Percentiles rank a stretch among this genome's conserved stretches.
phyloP scores from a whole-genome alignment of 305 asterid genomes.

The Solanum chacoense region DNA sequence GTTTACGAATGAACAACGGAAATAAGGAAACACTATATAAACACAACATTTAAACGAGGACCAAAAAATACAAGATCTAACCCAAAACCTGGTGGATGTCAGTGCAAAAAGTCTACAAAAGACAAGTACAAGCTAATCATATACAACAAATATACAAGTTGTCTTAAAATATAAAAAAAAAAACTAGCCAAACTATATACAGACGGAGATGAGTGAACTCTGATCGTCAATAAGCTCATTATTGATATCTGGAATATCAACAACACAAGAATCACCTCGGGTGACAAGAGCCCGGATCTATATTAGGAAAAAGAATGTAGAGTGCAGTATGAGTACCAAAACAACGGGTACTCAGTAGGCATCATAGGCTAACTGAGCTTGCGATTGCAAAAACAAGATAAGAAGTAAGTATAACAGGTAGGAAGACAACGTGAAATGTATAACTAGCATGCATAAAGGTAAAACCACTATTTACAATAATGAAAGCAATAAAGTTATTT shows the following conservation, averaged over 20 bases:
- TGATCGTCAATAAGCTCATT: neutral
- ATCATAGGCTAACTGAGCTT: neutral
- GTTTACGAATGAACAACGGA: neutral
- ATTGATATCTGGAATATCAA: neutral
- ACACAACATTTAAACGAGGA: neutral
- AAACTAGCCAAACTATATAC: neutral
- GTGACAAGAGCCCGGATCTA: neutral
- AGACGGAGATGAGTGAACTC: neutral
- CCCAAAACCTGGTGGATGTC: neutral
- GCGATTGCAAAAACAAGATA: neutral
- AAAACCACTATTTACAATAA: neutral
- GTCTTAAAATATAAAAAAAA: too few relatives aligned
- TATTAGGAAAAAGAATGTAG: neutral
- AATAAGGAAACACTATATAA: too few relatives aligned
- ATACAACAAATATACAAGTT: neutral
- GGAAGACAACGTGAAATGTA: neutral
- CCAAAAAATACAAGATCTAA: neutral
- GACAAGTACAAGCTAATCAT: neutral
- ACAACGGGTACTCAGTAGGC: rapidly evolving
- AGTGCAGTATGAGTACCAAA: neutral
- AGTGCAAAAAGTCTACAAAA: neutral
- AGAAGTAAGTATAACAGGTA: neutral
- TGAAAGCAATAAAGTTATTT: neutral
- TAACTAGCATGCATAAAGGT: neutral
- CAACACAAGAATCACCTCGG: neutral